phyloP scores from a whole-genome alignment of 257 asterid genomes.

The Cynanchum wilfordii region DNA sequence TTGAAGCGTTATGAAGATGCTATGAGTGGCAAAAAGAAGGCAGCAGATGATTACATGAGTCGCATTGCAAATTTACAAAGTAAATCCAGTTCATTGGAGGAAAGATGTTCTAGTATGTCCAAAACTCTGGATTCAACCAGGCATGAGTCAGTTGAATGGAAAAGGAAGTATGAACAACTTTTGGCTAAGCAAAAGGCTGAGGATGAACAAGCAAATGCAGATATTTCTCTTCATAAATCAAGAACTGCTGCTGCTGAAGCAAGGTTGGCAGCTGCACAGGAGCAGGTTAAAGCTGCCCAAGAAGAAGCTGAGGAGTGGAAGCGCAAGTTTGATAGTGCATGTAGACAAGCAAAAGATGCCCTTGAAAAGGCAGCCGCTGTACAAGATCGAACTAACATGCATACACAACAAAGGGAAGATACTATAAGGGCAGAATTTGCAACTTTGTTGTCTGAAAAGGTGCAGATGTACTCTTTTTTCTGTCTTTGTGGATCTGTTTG shows the following conservation, averaged over 20 bases:
- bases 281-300: slow-evolving; percentile 81
- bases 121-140: slow-evolving; percentile 56
- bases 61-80: slow-evolving; percentile 78
- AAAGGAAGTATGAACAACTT: slow-evolving; percentile 73
- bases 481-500: slow-evolving; percentile 1
- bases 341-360: slow-evolving; percentile 75
- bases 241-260: slow-evolving; percentile 96
- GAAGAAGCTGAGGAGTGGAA: slow-evolving; percentile 99
- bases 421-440: slow-evolving; percentile 75
- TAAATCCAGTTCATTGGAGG: slow-evolving; percentile 70
- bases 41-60: slow-evolving; percentile 66
- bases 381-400: slow-evolving; percentile 78
- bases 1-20: slow-evolving; percentile 90
- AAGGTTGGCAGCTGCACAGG: slow-evolving; percentile 91
- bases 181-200: slow-evolving; percentile 63
- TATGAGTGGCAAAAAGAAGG: slow-evolving; percentile 70
- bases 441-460: slow-evolving; percentile 66
- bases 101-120: slow-evolving; percentile 65
- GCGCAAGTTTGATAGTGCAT: slow-evolving; percentile 81
- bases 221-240: slow-evolving; percentile 70
- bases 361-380: slow-evolving; percentile 86
- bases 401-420: slow-evolving; percentile 78
- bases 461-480: slow-evolving; percentile 19
- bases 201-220: slow-evolving; percentile 69
- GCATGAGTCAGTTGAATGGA: slow-evolving; percentile 78